phyloP scores from a whole-genome alignment of 768 basidiomycete species.

The Astraeus odoratus region DNA sequence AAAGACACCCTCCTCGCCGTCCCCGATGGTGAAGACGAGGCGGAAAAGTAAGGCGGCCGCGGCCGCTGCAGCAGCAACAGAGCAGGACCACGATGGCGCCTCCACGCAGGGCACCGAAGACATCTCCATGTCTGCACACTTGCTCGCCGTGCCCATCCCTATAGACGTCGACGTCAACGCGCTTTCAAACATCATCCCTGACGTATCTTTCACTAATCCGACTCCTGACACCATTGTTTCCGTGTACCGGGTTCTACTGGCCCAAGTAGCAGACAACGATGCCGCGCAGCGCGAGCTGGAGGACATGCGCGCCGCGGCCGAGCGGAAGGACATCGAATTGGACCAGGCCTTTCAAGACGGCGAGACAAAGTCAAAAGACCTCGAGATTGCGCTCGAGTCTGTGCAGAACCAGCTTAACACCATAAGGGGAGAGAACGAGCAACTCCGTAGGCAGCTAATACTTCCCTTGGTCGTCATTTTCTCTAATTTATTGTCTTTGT shows the following conservation, averaged over 20 bases:
- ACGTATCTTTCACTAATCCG: constrained; percentile 47
- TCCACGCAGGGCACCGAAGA: constrained; percentile 32
- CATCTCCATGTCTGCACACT: constrained; percentile 17
- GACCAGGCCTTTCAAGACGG: constrained; percentile 80
- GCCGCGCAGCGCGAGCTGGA: constrained; percentile 57
- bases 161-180: constrained; percentile 60
- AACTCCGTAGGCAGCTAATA: constrained; percentile 45
- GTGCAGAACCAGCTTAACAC: constrained; percentile 50
- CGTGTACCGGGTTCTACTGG: constrained; percentile 56
- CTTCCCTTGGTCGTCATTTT: not conserved
- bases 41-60: constrained; percentile 53
- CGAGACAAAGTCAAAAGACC: constrained; percentile 52
- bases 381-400: constrained; percentile 45
- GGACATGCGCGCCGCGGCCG: constrained; percentile 56
- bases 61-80: constrained; percentile 31
- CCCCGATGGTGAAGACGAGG: constrained; percentile 45
- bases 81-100: constrained; percentile 27
- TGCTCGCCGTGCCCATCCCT: constrained; percentile 44
- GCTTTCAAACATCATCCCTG: constrained; percentile 56
- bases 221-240: constrained; percentile 53
- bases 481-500: constrained; percentile 12
- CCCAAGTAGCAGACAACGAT: constrained; percentile 51
- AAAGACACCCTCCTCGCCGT: too few relatives aligned
- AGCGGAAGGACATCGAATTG: constrained; percentile 74
- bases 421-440: constrained; percentile 56